phyloP scores from a whole-genome alignment of 371 early-diverging fungal genomes.

The Actinomortierella wolfii region DNA sequence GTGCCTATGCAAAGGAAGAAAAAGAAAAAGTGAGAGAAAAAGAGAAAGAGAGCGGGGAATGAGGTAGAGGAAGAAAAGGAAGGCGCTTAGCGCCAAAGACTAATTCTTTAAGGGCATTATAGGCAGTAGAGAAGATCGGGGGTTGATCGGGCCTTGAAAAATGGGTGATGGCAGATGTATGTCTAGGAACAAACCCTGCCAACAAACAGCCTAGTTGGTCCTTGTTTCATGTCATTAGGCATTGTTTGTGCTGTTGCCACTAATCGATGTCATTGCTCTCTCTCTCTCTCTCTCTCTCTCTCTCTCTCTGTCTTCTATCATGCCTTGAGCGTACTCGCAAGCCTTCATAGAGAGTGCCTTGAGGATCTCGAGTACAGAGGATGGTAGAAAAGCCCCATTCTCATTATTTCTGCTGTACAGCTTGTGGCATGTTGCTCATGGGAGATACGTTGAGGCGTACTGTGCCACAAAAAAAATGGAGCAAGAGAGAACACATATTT shows the following conservation, averaged over 20 bases:
- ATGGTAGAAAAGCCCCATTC: conserved; percentile 5
- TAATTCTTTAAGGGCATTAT: not conserved
- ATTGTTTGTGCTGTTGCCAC: too few species aligned
- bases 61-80: not conserved
- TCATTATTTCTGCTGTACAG: not conserved
- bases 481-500: too few species aligned
- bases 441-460: too few species aligned
- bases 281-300: not conserved
- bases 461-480: too few species aligned
- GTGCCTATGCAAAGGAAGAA: not conserved
- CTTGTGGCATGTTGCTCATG: too few species aligned
- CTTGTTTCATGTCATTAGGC: too few species aligned
- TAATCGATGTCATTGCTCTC: too few species aligned
- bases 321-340: not conserved
- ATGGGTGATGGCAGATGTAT: not conserved
- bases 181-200: not conserved
- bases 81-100: too few species aligned
- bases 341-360: too few species aligned
- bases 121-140: not conserved
- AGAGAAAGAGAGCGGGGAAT: not conserved
- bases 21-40: not conserved
- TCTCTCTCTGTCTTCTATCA: not conserved
- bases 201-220: too few species aligned
- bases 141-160: conserved; percentile 5
- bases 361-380: too few species aligned